Evolutionary conservation across 208 protist species (phyloP), one percentile per base, ranked within the genome.

Genomic region (Crithidia acanthocephali): DNA sequence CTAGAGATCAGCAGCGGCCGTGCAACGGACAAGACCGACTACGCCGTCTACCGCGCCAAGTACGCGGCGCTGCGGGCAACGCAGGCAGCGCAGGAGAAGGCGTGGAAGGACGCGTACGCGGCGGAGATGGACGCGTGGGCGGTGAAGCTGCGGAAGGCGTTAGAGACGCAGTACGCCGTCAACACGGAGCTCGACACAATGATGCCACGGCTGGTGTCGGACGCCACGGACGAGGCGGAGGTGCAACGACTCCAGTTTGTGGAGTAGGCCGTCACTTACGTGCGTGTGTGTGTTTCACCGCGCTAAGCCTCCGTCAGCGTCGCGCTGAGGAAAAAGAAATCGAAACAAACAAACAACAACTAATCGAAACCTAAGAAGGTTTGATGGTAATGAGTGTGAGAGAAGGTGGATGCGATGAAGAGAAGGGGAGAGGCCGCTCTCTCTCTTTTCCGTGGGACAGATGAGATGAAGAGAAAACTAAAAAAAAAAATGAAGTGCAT

Each of bases 201-300:
- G 77, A 63, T 93, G 66, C 87, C 88, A 2, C 78, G 81, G 7
- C 75, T 96, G 45, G 50, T 85, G 42, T 86, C 77, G 48, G 84
- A 95, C 56, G 92, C 92, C n/a, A 76, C 79, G n/a, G 86, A 79
- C 22, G 92, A 96, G 81, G 81, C 80, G 10, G 74, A 87, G 65
- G 55, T 68, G 62, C 88, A 94, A 51, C 73, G 77, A 7, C 64
- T 56, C 4, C 75, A 74, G 32, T 78, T 78, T 33, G 23, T 63
- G 6, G 72, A 72, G 58, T 78, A 47, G 35, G 35, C 35, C 35
- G 35, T 5, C 11, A 40, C 8, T 5, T 11, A 40, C 35, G 35
- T 40, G 35, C 11, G 53, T 9, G 23, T 18, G 7, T 28, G 48
- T 8, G 22, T 20, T 0, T 33, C 3, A 11, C 37, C 10, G 6